Evolutionary conservation across 2,329 filamentous ascomycete genomes (phyloP).

Genomic region (Cylindrodendrum hubeiense): DNA sequence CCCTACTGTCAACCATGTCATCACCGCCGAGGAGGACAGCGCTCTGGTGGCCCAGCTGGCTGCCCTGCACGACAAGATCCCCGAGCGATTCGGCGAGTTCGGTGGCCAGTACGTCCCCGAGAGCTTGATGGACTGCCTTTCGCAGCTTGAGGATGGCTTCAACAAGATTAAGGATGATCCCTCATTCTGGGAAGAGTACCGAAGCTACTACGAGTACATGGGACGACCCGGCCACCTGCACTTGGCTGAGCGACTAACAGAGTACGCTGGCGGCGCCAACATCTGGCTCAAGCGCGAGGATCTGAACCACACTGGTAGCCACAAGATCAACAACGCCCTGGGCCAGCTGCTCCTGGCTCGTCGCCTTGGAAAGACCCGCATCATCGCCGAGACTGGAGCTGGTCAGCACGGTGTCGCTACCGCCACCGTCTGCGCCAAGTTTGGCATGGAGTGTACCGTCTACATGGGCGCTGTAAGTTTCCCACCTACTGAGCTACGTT

Average conservation of each 20-base stretch:
- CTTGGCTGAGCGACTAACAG: slow-evolving; percentile 87
- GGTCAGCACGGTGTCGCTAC: slow-evolving; percentile 98
- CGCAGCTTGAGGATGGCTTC: slow-evolving; percentile 92
- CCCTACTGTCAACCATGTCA: slow-evolving; percentile 68
- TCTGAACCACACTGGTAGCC: slow-evolving; percentile 95
- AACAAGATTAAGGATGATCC: slow-evolving; percentile 88
- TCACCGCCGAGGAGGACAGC: slow-evolving; percentile 65
- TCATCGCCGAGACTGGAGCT: slow-evolving; percentile 97
- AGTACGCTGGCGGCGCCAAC: slow-evolving; percentile 90
- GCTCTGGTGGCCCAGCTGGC: slow-evolving; percentile 86
- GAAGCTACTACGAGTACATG: slow-evolving; percentile 97
- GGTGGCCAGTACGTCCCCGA: slow-evolving; percentile 98
- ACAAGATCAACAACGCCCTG: slow-evolving; percentile 99
- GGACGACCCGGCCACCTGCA: slow-evolving; percentile 93
- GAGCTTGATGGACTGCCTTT: slow-evolving; percentile 96
- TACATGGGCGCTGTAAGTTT: slow-evolving; percentile 87
- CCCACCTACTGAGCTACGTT: neutral
- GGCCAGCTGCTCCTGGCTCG: slow-evolving; percentile 91
- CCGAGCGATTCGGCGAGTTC: slow-evolving; percentile 92
- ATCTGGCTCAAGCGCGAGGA: slow-evolving; percentile 99
- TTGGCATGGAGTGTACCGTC: slow-evolving; percentile 97
- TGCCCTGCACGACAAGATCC: slow-evolving; percentile 83
- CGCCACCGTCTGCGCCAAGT: slow-evolving; percentile 97
- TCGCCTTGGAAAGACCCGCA: slow-evolving; percentile 92
- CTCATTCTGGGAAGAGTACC: slow-evolving; percentile 96